Evolutionary conservation across 495 filamentous ascomycete species (phyloP).

Genomic region (Niebla homalea): DNA sequence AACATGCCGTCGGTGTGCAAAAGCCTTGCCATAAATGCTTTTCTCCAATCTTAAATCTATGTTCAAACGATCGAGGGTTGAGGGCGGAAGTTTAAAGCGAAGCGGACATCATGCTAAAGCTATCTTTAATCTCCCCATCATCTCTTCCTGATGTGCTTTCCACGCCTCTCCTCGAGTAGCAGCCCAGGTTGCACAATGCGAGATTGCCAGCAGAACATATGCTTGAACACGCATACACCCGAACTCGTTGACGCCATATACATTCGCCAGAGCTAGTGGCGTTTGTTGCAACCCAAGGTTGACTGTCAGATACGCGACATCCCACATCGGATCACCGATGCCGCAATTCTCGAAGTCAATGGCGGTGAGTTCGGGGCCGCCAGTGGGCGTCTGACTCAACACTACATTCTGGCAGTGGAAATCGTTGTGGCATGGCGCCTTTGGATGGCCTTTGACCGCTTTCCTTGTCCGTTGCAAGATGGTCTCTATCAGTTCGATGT

Average conservation of each 20-base stretch:
- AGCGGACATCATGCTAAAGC: slow-evolving; percentile 9
- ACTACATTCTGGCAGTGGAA: slow-evolving; percentile 8
- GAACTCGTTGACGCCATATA: neutral
- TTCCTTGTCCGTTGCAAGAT: neutral
- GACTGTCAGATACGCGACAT: slow-evolving; percentile 8
- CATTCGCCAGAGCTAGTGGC: neutral
- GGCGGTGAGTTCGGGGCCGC: neutral
- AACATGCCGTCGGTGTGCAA: no score
- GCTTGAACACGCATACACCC: neutral
- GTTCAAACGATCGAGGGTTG: no score
- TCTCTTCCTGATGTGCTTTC: neutral
- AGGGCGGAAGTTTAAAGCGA: no score
- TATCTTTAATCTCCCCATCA: neutral
- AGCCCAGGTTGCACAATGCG: slow-evolving; percentile 7
- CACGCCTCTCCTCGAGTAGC: neutral
- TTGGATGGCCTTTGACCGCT: neutral
- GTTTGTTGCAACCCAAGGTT: neutral
- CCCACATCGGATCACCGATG: slow-evolving; percentile 10
- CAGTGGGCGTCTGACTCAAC: neutral
- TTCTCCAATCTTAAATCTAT: no score
- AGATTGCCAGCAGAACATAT: neutral
- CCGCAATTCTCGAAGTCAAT: slow-evolving; percentile 8
- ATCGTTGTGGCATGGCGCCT: slow-evolving; percentile 9
- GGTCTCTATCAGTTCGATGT: neutral
- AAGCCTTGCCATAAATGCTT: no score